Percentiles rank a stretch among this genome's conserved stretches.
Evolutionary conservation across 768 basidiomycete species (phyloP).

Genomic region (Candolleomyces aberdarensis): DNA sequence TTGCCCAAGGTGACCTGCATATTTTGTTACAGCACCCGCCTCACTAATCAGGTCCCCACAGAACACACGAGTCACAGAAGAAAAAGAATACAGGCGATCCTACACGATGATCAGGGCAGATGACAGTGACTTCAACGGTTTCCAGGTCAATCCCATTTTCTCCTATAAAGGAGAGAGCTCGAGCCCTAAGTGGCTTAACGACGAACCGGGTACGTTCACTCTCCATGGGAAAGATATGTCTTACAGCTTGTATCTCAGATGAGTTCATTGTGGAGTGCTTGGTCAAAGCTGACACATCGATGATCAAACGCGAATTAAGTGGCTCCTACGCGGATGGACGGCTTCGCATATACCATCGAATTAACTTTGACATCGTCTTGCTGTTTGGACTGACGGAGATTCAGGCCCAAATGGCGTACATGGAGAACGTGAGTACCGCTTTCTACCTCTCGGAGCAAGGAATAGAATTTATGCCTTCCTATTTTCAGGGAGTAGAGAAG

Average conservation of each 20-base stretch:
- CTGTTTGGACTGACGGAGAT: conserved; percentile 54
- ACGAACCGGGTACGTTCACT: neutral
- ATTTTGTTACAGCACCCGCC: neutral
- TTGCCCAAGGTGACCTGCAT: neutral
- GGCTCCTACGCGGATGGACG: neutral
- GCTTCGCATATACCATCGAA: conserved; percentile 20
- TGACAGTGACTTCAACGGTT: neutral
- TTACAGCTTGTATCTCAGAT: neutral
- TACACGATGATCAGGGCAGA: neutral
- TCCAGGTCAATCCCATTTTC: neutral
- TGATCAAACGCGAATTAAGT: neutral
- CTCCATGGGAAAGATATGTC: neutral
- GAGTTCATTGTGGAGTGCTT: neutral
- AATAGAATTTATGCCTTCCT: too few relatives aligned
- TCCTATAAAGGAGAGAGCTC: neutral
- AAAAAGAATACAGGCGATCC: neutral
- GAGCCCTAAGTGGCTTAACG: neutral
- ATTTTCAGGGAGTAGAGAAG: too few relatives aligned
- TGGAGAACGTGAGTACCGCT: conserved; percentile 35
- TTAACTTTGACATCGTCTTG: conserved; percentile 42
- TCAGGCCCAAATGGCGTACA: conserved; percentile 50
- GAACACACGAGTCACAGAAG: neutral
- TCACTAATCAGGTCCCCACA: neutral
- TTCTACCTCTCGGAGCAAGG: neutral
- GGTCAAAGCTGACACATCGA: neutral